A percentile compares a stretch with the other conserved stretches of the same genome.
Evolutionary conservation across 2,329 filamentous ascomycete species (phyloP).

Genomic region (Thielaviopsis euricoi): DNA sequence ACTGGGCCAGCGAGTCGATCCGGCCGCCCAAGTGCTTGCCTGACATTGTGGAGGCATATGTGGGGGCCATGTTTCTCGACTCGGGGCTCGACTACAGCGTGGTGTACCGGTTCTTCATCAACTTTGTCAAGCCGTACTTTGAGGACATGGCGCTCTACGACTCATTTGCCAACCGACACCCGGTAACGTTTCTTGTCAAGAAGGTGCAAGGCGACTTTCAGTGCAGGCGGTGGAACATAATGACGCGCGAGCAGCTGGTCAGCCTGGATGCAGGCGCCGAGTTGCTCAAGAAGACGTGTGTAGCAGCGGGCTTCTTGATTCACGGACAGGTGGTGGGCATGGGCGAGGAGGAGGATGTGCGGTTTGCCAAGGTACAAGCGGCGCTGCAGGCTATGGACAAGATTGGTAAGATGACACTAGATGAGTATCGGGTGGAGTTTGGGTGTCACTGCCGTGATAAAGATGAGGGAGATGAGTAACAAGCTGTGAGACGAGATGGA

Average conservation of each 20-base stretch:
- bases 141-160: slow-evolving; percentile 78
- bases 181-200: slow-evolving; percentile 55
- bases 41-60: slow-evolving; percentile 75
- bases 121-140: slow-evolving; percentile 62
- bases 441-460: slow-evolving; percentile 42
- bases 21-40: slow-evolving; percentile 60
- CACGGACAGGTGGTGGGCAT: slow-evolving; percentile 54
- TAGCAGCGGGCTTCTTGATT: slow-evolving; percentile 59
- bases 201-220: slow-evolving; percentile 46
- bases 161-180: slow-evolving; percentile 71
- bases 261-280: slow-evolving; percentile 25
- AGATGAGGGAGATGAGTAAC: slow-evolving; percentile 11
- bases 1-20: slow-evolving; percentile 44
- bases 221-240: slow-evolving; percentile 43
- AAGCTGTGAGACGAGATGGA: neutral
- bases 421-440: slow-evolving; percentile 43
- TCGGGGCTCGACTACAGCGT: slow-evolving; percentile 58
- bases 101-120: slow-evolving; percentile 63
- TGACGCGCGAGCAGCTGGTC: slow-evolving; percentile 30
- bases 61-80: slow-evolving; percentile 87
- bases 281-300: slow-evolving; percentile 28
- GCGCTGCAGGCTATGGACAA: slow-evolving; percentile 40
- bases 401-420: slow-evolving; percentile 27
- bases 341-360: slow-evolving; percentile 42
- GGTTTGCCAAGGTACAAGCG: slow-evolving; percentile 57